Base-by-base conservation (phyloP, 192 early-diverging fungal genomes). In the Mortierella claussenii region DNA sequence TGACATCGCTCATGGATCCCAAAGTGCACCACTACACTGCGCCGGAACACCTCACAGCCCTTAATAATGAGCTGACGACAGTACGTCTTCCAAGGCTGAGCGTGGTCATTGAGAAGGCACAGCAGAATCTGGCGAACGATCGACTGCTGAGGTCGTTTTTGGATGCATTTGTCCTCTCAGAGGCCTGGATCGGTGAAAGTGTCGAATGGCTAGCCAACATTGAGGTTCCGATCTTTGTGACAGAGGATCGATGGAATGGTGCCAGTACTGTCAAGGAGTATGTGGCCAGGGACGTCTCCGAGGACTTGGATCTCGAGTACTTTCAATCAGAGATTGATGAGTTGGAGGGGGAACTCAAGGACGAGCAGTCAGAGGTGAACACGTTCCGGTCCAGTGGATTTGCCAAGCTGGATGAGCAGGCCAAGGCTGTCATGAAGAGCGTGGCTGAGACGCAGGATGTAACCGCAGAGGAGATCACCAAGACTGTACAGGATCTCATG, bases 101-200 rank as follows among this genome's bases (percentile, higher is more conserved):
- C 13, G 58, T 65, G 18, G 51, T 75, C 21, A 75, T 75, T 18
- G 71, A 75, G 18, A 65, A 75, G 36, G 71, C 71, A 0, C 62
- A 60, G 40, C 62, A 75, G 17, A 66, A 75, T 30, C 36, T 75
- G 1, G 42, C 71, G n/a, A 75, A 65, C 37, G 71, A 75, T 32
- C 71, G 71, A 20, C 57, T 75, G 32, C 28, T 75, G 27, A 50
- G 63, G 21, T 44, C 43, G 5, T 75, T 75, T 55, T 31, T 75
- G 49, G 71, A 75, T 18, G 43, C 71, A 0, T 66, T 66, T 55
- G 30, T 60, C 17, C 46, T 66, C n/a, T 75, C 71, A 2, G 71
- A 75, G 43, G 71, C 62, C 18, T 75, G 71, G 71, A 75, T 75
- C 20, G 71, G 63, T 18, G 71, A 75, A n/a, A 75, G 71, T 55